These are phyloP conservation scores for Trichoderma lentiforme DNA, from an alignment of 2,329 filamentous ascomycete genomes.

Conservation along the genomic window DNA sequence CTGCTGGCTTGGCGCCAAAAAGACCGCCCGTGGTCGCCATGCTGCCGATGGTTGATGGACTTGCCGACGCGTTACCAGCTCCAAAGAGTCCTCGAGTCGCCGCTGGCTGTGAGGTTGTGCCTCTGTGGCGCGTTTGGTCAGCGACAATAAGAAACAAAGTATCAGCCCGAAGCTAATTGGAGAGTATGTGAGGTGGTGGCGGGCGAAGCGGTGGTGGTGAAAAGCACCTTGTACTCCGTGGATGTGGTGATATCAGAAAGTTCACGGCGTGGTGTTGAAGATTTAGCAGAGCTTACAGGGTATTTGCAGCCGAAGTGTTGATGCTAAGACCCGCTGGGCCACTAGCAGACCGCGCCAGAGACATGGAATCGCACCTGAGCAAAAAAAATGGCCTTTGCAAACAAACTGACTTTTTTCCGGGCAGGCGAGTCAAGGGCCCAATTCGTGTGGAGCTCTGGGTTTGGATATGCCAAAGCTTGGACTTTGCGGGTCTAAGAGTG, in stretches of 20 bases:
- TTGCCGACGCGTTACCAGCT: conserved; percentile 28
- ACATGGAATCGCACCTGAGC: conserved; percentile 36
- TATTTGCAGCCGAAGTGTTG: conserved; percentile 60
- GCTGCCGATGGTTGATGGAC: conserved; percentile 27
- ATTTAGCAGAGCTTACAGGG: conserved; percentile 32
- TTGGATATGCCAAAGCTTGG: conserved; percentile 3
- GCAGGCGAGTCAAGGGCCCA: conserved; percentile 14
- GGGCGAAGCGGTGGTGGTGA: background rate
- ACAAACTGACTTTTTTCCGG: conserved; percentile 9
- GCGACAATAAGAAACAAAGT: background rate
- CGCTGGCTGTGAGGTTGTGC: conserved; percentile 31
- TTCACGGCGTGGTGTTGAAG: conserved; percentile 14
- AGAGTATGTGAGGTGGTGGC: background rate
- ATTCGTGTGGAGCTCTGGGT: conserved; percentile 18
- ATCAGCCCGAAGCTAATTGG: background rate
- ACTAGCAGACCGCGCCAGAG: conserved; percentile 55
- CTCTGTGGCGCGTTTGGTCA: conserved; percentile 22
- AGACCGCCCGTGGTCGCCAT: conserved; percentile 39
- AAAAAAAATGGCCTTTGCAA: conserved; percentile 16
- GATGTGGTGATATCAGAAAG: conserved; percentile 5
- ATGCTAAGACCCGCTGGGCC: conserved; percentile 60
- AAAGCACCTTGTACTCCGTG: background rate
- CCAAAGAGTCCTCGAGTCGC: conserved; percentile 39
- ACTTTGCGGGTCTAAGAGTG: conserved; percentile 1
- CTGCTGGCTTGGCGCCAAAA: conserved; percentile 32